phyloP scores from a whole-genome alignment of 257 asterid species.

The Salvia miltiorrhiza region DNA sequence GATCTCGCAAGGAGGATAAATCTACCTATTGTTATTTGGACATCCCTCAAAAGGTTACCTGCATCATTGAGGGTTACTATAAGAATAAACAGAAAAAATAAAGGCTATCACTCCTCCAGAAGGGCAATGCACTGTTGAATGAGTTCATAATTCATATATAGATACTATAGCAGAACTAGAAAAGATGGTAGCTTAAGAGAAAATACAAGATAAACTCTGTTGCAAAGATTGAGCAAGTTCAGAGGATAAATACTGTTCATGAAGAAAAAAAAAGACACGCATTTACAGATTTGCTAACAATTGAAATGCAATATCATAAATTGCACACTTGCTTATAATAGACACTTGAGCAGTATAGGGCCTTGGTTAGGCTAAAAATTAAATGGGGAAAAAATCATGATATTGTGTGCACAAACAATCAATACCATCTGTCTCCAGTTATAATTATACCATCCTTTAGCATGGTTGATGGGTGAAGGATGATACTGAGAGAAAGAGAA shows the following conservation, averaged over 20 bases:
- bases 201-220: neutral
- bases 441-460: neutral
- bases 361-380: too few relatives aligned
- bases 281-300: neutral
- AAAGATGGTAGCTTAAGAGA: neutral
- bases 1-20: constrained; percentile 36
- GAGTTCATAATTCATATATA: constrained; percentile 9
- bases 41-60: constrained; percentile 89
- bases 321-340: neutral
- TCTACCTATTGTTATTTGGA: constrained; percentile 89
- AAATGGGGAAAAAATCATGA: neutral
- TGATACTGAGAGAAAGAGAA: neutral
- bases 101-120: constrained; percentile 2
- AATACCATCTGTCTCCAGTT: neutral
- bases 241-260: neutral
- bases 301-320: neutral
- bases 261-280: neutral
- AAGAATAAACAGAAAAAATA: constrained; percentile 35
- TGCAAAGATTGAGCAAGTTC: neutral
- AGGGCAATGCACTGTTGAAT: constrained; percentile 13
- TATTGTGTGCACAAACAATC: neutral
- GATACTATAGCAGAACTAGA: neutral
- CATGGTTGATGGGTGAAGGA: neutral
- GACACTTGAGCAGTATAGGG: neutral
- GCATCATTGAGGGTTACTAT: constrained; percentile 70